phyloP scores from a whole-genome alignment of 202 grass and related monocot species.

The Dendrocalamus latiflorus region DNA sequence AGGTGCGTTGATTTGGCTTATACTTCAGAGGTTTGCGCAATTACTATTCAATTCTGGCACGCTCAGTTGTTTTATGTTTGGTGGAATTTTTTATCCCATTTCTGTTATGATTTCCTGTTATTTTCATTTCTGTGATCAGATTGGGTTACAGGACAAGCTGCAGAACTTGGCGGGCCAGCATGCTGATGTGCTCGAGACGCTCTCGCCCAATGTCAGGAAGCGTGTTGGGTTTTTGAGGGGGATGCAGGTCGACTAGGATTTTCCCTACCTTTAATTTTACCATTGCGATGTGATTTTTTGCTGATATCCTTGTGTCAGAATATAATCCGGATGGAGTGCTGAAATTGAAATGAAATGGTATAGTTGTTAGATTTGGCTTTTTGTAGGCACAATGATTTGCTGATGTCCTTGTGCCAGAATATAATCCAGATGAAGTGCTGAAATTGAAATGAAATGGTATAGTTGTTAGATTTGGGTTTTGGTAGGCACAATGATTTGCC shows the following conservation, averaged over 20 bases:
- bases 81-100: not conserved
- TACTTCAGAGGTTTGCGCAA: not conserved
- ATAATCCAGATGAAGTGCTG: too few species aligned
- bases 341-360: not conserved
- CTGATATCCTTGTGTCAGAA: not conserved
- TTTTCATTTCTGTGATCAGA: conserved; percentile 3
- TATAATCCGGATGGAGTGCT: not conserved
- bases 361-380: not conserved
- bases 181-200: conserved; percentile 59
- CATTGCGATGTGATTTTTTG: not conserved
- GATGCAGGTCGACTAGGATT: conserved; percentile 53
- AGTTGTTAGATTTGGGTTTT: too few species aligned
- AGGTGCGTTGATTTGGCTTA: conserved; percentile 48
- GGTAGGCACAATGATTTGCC: too few species aligned
- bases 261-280: not conserved
- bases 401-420: too few species aligned
- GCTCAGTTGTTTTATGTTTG: too few species aligned
- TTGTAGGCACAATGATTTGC: too few species aligned
- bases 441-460: too few species aligned
- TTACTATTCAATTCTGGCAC: not conserved
- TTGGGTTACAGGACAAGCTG: conserved; percentile 68
- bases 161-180: conserved; percentile 85
- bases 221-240: conserved; percentile 73
- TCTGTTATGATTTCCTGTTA: not conserved
- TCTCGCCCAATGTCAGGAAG: conserved; percentile 79